Evolutionary conservation across 208 protist genomes (phyloP).

Genomic region (Leishmania mexicana): DNA sequence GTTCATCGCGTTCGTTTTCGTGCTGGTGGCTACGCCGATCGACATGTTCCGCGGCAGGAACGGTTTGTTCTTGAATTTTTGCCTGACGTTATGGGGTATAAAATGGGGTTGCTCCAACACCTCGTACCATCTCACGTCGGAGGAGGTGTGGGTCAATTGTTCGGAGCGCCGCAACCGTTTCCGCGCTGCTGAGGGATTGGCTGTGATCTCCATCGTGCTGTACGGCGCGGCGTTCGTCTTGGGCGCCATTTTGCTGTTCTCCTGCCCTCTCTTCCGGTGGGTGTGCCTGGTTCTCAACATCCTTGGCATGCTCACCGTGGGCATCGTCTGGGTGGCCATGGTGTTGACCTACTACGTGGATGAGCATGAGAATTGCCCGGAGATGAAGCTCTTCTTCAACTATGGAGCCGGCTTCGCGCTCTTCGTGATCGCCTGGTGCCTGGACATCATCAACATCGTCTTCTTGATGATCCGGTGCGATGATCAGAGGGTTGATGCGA

Average conservation of each 20-base stretch:
- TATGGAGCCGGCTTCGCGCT: conserved; percentile 42
- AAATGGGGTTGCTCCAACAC: conserved; percentile 44
- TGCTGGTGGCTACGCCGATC: conserved; percentile 56
- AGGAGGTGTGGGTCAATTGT: conserved; percentile 34
- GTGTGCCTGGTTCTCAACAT: conserved; percentile 40
- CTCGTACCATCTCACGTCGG: conserved; percentile 15
- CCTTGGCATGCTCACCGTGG: conserved; percentile 19
- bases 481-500: too few relatives aligned
- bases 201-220: conserved; percentile 37
- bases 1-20: conserved; percentile 47
- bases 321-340: conserved; percentile 44
- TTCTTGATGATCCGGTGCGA: conserved; percentile 36
- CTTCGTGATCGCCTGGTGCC: conserved; percentile 39
- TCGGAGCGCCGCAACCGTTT: conserved; percentile 30
- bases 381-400: conserved; percentile 15
- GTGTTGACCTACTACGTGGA: conserved; percentile 24
- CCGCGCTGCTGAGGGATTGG: conserved; percentile 41
- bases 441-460: conserved; percentile 43
- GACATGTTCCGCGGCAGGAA: conserved; percentile 42
- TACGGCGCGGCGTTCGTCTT: conserved; percentile 24
- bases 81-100: conserved; percentile 56
- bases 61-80: background rate
- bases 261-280: conserved; percentile 41
- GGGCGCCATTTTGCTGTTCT: conserved; percentile 39
- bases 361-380: background rate